Evolutionary conservation across 768 basidiomycete genomes (phyloP).

Genomic region (Tricholoma terreum): DNA sequence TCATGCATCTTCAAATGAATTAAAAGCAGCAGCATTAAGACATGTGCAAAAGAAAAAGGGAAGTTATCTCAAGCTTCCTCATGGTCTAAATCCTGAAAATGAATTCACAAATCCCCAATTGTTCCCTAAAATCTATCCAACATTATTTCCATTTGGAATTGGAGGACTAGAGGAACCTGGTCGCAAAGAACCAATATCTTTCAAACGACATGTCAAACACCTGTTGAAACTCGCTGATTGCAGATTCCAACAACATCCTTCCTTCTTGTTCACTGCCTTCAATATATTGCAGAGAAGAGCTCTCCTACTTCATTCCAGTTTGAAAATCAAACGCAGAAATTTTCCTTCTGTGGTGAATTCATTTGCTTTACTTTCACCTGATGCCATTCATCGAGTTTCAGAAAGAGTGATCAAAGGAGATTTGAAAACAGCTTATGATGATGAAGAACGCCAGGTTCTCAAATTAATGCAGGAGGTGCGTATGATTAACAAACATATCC

Average conservation of each 20-base stretch:
- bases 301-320: slow-evolving; percentile 27
- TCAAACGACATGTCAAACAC: slow-evolving; percentile 35
- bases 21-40: neutral
- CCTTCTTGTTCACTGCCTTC: slow-evolving; percentile 39
- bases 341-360: too few relatives aligned
- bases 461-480: slow-evolving; percentile 17
- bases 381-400: neutral
- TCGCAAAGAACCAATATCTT: slow-evolving; percentile 12
- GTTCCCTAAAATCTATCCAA: slow-evolving; percentile 40
- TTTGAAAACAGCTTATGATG: too few relatives aligned
- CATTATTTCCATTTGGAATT: slow-evolving; percentile 34
- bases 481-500: slow-evolving; percentile 16
- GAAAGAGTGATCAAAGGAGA: neutral
- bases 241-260: slow-evolving; percentile 35
- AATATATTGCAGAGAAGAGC: slow-evolving; percentile 36
- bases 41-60: too few relatives aligned
- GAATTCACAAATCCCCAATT: slow-evolving; percentile 35
- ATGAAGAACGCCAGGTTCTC: slow-evolving; percentile 1
- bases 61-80: too few relatives aligned
- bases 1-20: too few relatives aligned
- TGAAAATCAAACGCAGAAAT: slow-evolving; percentile 27
- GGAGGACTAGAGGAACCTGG: too few relatives aligned
- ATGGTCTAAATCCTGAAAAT: slow-evolving; percentile 10
- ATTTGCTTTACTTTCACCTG: neutral
- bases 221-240: slow-evolving; percentile 27